phyloP scores from a whole-genome alignment of 768 basidiomycete genomes.

The Auriscalpium vulgare region DNA sequence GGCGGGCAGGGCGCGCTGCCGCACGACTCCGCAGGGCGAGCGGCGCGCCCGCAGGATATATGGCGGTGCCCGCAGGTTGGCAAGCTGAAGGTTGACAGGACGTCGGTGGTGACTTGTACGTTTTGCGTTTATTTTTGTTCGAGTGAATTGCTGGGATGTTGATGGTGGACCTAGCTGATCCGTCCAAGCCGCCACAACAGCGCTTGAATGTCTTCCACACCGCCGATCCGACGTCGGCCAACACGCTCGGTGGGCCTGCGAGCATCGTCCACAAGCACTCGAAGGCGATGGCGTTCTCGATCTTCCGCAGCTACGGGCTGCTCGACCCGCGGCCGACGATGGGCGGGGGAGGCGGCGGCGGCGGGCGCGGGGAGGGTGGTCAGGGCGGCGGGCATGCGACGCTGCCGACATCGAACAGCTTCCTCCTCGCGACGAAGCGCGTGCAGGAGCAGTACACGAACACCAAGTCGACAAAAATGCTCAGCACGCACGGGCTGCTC shows the following conservation, averaged over 20 bases:
- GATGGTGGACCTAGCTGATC: constrained; percentile 32
- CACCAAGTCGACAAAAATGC: constrained; percentile 61
- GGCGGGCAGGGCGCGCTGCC: constrained; percentile 2
- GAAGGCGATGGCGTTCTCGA: constrained; percentile 69
- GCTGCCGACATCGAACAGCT: constrained; percentile 22
- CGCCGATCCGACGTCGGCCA: constrained; percentile 36
- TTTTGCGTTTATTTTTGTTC: background rate
- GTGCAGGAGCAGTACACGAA: constrained; percentile 78
- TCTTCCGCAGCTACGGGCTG: constrained; percentile 54
- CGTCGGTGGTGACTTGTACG: constrained; percentile 9
- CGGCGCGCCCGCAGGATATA: background rate
- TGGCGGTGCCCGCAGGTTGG: constrained; percentile 29
- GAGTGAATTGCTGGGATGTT: background rate
- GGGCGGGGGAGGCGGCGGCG: constrained; percentile 7
- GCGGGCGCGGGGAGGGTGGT: constrained; percentile 6
- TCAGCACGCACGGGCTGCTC: constrained; percentile 60
- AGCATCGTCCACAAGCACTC: constrained; percentile 79
- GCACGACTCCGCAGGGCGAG: too few relatives aligned
- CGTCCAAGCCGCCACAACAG: constrained; percentile 56
- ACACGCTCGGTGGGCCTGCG: constrained; percentile 45
- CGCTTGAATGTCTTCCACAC: constrained; percentile 56
- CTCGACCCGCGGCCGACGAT: constrained; percentile 14
- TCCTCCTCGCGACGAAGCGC: constrained; percentile 62
- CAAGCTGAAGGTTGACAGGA: constrained; percentile 16
- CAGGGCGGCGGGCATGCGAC: background rate